phyloP scores from a whole-genome alignment of 352 stramenopile species.

The Pythium rhizo-oryzae region DNA sequence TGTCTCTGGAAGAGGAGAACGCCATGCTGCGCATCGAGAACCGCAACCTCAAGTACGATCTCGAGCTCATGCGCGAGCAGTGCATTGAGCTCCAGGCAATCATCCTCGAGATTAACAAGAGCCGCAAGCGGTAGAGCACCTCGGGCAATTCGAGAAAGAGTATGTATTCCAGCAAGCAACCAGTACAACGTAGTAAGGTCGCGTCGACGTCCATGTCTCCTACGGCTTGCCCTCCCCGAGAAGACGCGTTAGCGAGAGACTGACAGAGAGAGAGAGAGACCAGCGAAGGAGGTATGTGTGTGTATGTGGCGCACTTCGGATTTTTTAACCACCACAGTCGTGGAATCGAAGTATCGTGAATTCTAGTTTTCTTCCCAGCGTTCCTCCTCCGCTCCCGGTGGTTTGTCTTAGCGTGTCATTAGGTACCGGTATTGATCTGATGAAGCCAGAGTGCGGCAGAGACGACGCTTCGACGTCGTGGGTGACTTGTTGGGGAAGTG shows the following conservation, averaged over 20 bases:
- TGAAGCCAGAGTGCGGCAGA: slow-evolving; percentile 6
- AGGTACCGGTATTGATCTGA: background rate
- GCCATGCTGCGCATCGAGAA: slow-evolving; percentile 89
- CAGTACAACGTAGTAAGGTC: slow-evolving; percentile 4
- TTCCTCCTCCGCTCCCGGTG: background rate
- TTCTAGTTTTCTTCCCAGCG: slow-evolving; percentile 3
- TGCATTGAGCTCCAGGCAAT: slow-evolving; percentile 88
- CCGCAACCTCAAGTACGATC: slow-evolving; percentile 86
- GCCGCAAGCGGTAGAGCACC: slow-evolving; percentile 75
- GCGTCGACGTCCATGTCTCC: slow-evolving; percentile 4
- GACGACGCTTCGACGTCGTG: background rate
- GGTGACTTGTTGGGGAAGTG: background rate
- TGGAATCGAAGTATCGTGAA: slow-evolving; percentile 13
- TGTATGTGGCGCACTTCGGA: slow-evolving; percentile 11
- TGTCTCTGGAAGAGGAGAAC: slow-evolving; percentile 84
- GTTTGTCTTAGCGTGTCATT: background rate
- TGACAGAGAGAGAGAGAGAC: background rate
- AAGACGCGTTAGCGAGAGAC: background rate
- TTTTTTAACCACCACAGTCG: slow-evolving; percentile 2
- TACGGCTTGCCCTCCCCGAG: slow-evolving; percentile 1
- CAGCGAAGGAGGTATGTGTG: slow-evolving; percentile 10
- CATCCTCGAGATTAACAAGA: slow-evolving; percentile 91
- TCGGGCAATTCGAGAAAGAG: slow-evolving; percentile 1
- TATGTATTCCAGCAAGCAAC: slow-evolving; percentile 27
- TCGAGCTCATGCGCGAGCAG: slow-evolving; percentile 89